Evolutionary conservation across 2,329 filamentous ascomycete species (phyloP), one percentile per base, ranked within the genome.

Genomic region (Fusarium luffae): DNA sequence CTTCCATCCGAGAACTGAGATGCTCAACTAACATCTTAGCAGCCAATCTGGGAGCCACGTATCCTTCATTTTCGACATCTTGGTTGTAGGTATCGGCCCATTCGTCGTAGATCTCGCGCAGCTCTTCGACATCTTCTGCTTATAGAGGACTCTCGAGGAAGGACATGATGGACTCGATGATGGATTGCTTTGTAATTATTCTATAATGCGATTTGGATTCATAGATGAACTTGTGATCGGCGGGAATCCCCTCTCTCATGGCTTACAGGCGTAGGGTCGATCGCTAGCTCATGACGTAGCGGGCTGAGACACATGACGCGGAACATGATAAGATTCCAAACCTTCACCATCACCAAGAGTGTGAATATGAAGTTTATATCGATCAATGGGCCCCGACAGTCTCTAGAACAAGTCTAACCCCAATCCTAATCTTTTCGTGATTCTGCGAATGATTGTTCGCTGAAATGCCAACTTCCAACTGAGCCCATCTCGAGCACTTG

Each of bases 21-120:
- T 51, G 18, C 11, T 74, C 7, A 64, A 74, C 51, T 65, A 81
- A 47, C 50, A 76, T 28, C 66, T 77, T 67, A 69, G 79, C 30
- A 56, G 79, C 69, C 30, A 77, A 27, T 37, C 60, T n/a, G 72
- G 82, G 82, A 69, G 83, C 72, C 75, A 82, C n/a, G 73, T 83
- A 52, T 74, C 79, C 72, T 57, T 85, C 54, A 13, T 70, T 64
- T 74, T 80, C 34, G 34, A 68, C 56, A 23, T 73, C 77, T 23
- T 63, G 55, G 32, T 78, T 72, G 57, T 76, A 78, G 12, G 54
- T 75, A 10, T 67, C 50, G 21, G 77, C 75, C 77, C 71, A 76
- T 18, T 76, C 56, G 1, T 75, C 67, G 19, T 79, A 79, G 3
- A 72, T 63, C 0, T 14, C 32, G 0, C 59, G 46, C 2, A 69